These are phyloP conservation scores for Desmodesmus armatus DNA, from an alignment of 139 green algal genomes.

Conservation along the genomic window DNA sequence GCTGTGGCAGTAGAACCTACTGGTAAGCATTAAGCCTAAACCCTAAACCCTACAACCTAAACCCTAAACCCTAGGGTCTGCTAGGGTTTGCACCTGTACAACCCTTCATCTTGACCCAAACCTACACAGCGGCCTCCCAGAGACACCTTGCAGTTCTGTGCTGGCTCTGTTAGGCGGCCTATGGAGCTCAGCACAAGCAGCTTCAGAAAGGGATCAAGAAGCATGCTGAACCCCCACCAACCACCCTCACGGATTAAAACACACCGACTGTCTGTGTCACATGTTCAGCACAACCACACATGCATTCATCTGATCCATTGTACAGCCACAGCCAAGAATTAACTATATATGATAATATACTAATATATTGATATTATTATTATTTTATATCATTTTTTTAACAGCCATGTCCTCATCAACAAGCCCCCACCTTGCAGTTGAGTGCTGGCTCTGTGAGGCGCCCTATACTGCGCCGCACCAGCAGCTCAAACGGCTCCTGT, in stretches of 20 bases:
- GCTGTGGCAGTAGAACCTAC: no score
- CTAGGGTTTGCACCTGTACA: no score
- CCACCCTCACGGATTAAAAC: no score
- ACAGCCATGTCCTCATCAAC: background rate
- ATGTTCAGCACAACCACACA: background rate
- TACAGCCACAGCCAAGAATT: no score
- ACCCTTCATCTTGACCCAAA: no score
- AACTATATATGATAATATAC: no score
- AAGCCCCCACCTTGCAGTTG: slow-evolving; percentile 52
- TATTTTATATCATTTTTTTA: background rate
- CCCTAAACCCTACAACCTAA: no score
- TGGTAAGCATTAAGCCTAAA: no score
- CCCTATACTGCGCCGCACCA: slow-evolving; percentile 83
- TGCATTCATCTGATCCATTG: no score
- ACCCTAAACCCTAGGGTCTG: no score
- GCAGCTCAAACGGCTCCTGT: slow-evolving; percentile 96
- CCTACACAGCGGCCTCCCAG: background rate
- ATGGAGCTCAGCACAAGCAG: slow-evolving; percentile 86
- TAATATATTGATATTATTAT: no score
- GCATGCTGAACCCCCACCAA: no score
- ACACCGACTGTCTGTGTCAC: background rate
- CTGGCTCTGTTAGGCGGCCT: slow-evolving; percentile 73
- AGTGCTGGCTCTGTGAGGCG: slow-evolving; percentile 82
- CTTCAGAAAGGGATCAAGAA: slow-evolving; percentile 89
- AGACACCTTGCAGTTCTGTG: slow-evolving; percentile 65